Evolutionary conservation across 768 basidiomycete species (phyloP), one percentile per base, ranked within the genome.

Genomic region (Russula compacta): DNA sequence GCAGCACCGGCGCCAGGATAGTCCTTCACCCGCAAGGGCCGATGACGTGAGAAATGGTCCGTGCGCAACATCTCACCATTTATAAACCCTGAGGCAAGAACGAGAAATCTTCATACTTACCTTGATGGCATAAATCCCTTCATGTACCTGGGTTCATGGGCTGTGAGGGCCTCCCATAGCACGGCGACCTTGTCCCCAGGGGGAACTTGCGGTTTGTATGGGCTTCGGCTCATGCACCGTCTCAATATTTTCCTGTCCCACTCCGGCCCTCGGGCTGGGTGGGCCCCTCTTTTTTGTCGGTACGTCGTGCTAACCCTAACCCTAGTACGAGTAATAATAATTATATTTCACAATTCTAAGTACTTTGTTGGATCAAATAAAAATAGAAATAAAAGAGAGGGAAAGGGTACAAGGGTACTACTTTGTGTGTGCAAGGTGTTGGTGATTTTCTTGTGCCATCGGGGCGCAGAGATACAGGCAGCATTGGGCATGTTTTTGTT

Each of bases 201-300:
- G 66, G 61, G 64, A 66, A 33, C 59, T 58, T 40, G 58, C 49
- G 64, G 67, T 67, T 67, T 68, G 67, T 67, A 63, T 84, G 81
- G 72, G 81, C 81, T 81, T 80, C 77, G 83, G 84, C 77, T 77
- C 81, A 84, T 84, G 85, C 83, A 86, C 79, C 79, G 82, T 85
- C 83, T 77, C 69, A 85, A 86, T 86, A 86, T 86, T 86, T 86
- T 79, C 83, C 84, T 74, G 84, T 85, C 80, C 81, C 76, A 74
- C 78, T 78, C 77, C 68, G 78, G 81, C 81, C 83, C 67, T 65
- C 67, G 66, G 67, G 67, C 67, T 67, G 67, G 66, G 67, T 43
- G 65, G 67, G 67, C 69, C 69, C 69, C 58, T 14, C 70, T 64
- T 72, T 73, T 72, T 70, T 69, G 69, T 38, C 6, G 12, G 19